Evolutionary conservation across 768 basidiomycete genomes (phyloP).

Genomic region (Lactarius hatsudake): DNA sequence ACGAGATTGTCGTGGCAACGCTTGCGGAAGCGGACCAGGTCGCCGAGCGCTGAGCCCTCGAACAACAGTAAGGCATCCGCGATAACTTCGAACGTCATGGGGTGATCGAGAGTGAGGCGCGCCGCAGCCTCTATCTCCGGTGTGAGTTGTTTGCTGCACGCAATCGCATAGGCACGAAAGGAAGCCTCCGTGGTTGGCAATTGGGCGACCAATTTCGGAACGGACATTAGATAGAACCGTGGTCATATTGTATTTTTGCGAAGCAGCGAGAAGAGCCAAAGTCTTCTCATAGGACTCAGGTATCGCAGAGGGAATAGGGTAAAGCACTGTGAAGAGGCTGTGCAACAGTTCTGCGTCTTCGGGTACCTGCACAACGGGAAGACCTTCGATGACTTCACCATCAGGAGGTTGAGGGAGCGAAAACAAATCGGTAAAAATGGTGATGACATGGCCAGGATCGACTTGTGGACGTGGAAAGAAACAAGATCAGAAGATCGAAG

Average conservation of each 20-base stretch:
- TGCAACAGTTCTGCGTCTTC: background rate
- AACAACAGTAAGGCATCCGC: background rate
- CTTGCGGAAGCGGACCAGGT: background rate
- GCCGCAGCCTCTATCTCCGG: background rate
- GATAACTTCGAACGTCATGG: background rate
- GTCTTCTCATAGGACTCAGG: background rate
- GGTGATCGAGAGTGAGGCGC: background rate
- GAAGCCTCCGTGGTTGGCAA: too few species aligned
- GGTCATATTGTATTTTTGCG: slow-evolving; percentile 15
- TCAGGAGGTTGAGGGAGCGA: background rate
- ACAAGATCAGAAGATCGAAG: background rate
- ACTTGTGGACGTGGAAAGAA: background rate
- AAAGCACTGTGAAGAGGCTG: background rate
- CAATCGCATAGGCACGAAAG: background rate
- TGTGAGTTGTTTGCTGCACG: background rate
- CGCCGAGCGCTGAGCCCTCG: background rate
- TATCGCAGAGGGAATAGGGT: background rate
- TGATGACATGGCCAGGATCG: background rate
- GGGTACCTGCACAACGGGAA: background rate
- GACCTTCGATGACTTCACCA: background rate
- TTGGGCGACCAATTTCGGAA: background rate
- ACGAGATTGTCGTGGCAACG: background rate
- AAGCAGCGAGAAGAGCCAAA: slow-evolving; percentile 20
- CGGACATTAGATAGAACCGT: background rate
- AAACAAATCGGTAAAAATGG: slow-evolving; percentile 3